Evolutionary conservation across 352 stramenopile species (phyloP).

Genomic region (Phytophthora pluvialis): DNA sequence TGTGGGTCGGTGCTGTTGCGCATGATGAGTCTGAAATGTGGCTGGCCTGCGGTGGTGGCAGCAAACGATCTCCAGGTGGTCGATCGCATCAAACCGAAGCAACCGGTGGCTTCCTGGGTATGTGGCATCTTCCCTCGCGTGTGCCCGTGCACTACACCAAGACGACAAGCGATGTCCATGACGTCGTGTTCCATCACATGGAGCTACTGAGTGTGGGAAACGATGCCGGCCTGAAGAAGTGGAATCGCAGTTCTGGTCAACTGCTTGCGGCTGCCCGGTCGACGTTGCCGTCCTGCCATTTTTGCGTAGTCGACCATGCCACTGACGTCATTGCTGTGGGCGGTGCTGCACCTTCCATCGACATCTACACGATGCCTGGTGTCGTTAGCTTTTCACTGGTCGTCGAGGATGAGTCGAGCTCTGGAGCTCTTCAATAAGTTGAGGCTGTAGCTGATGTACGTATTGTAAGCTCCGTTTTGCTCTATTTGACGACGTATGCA

Average conservation of each 20-base stretch:
- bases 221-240: conserved; percentile 69
- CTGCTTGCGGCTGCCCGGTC: conserved; percentile 62
- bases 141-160: conserved; percentile 71
- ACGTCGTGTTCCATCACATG: conserved; percentile 74
- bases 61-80: conserved; percentile 34
- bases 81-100: conserved; percentile 21
- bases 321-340: conserved; percentile 77
- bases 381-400: conserved; percentile 85
- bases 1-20: conserved; percentile 68
- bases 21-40: conserved; percentile 80
- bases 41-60: conserved; percentile 67
- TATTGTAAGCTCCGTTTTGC: conserved; percentile 26
- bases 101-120: conserved; percentile 60
- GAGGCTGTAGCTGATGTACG: conserved; percentile 9
- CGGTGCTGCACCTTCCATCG: conserved; percentile 58
- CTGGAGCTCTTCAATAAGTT: conserved; percentile 13
- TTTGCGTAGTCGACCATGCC: conserved; percentile 67
- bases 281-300: conserved; percentile 63
- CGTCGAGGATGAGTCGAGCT: conserved; percentile 43
- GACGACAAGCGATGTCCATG: conserved; percentile 68
- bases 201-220: conserved; percentile 78
- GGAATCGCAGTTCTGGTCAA: conserved; percentile 75
- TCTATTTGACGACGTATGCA: conserved; percentile 25
- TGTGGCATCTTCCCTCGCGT: conserved; percentile 82
- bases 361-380: conserved; percentile 83